Evolutionary conservation across 768 basidiomycete genomes (phyloP).

Genomic region (Lepiota subincarnata): DNA sequence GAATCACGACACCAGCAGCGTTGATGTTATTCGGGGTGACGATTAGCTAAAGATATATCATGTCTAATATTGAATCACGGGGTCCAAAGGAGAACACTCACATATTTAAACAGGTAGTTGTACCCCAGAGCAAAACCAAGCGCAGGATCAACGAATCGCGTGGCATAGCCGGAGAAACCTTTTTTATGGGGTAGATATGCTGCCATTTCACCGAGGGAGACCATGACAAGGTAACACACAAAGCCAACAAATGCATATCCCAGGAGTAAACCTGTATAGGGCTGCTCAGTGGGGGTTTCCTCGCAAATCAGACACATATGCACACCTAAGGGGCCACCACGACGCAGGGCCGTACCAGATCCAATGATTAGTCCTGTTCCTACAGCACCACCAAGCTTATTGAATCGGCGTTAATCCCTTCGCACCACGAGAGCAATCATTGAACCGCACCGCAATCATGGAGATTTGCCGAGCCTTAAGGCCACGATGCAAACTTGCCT

Average conservation of each 20-base stretch:
- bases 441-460: constrained; percentile 45
- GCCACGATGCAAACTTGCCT: constrained; percentile 41
- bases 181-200: constrained; percentile 57
- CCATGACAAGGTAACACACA: constrained; percentile 58
- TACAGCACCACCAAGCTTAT: constrained; percentile 43
- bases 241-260: constrained; percentile 50
- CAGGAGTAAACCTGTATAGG: constrained; percentile 24
- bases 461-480: constrained; percentile 51
- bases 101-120: constrained; percentile 59
- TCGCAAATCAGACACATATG: neutral
- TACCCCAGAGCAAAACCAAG: constrained; percentile 65
- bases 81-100: constrained; percentile 19
- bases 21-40: constrained; percentile 67
- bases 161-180: constrained; percentile 56
- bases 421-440: neutral
- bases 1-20: constrained; percentile 51
- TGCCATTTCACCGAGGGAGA: constrained; percentile 49
- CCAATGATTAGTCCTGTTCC: constrained; percentile 56
- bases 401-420: neutral
- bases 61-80: neutral
- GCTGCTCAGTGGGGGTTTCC: neutral
- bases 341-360: constrained; percentile 53
- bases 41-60: constrained; percentile 38
- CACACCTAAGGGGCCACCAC: constrained; percentile 51
- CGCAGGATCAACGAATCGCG: constrained; percentile 64